phyloP scores from a whole-genome alignment of 2,329 filamentous ascomycete genomes.

The Apiospora rasikravindrae region DNA sequence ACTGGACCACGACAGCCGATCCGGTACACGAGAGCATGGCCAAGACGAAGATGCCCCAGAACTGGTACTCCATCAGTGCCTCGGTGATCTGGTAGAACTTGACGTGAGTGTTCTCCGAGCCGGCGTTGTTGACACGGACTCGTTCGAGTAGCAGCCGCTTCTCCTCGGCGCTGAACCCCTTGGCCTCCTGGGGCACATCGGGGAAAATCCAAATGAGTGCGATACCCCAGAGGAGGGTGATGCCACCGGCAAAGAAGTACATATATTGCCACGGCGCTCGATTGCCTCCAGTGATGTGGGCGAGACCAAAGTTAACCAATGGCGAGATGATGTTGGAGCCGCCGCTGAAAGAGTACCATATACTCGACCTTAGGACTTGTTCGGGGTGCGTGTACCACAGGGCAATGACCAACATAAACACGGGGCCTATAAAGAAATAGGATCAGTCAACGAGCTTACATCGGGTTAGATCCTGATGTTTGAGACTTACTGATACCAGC shows the following conservation, averaged over 20 bases:
- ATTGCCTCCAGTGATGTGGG: slow-evolving; percentile 35
- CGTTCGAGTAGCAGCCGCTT: slow-evolving; percentile 33
- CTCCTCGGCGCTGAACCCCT: slow-evolving; percentile 38
- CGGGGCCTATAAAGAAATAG: slow-evolving; percentile 26
- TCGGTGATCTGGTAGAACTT: slow-evolving; percentile 36
- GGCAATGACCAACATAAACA: slow-evolving; percentile 44
- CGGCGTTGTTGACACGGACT: slow-evolving; percentile 37
- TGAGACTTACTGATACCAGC: slow-evolving; percentile 32
- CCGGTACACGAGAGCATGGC: slow-evolving; percentile 38
- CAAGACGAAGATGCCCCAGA: slow-evolving; percentile 38
- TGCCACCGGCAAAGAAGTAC: slow-evolving; percentile 41
- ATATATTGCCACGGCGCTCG: slow-evolving; percentile 42
- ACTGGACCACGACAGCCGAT: slow-evolving; percentile 37
- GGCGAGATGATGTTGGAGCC: slow-evolving; percentile 42
- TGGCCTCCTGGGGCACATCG: slow-evolving; percentile 37
- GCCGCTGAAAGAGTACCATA: slow-evolving; percentile 46
- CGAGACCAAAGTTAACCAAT: slow-evolving; percentile 42
- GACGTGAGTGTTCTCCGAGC: slow-evolving; percentile 34
- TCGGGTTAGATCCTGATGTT: too few species aligned
- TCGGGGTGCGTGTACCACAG: slow-evolving; percentile 47
- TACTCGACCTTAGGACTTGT: slow-evolving; percentile 43
- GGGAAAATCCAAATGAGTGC: slow-evolving; percentile 37
- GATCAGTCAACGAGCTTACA: background rate
- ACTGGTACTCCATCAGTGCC: slow-evolving; percentile 35
- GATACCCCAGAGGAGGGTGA: slow-evolving; percentile 34